Evolutionary conservation across 768 basidiomycete genomes (phyloP).

Genomic region (Russula compacta): DNA sequence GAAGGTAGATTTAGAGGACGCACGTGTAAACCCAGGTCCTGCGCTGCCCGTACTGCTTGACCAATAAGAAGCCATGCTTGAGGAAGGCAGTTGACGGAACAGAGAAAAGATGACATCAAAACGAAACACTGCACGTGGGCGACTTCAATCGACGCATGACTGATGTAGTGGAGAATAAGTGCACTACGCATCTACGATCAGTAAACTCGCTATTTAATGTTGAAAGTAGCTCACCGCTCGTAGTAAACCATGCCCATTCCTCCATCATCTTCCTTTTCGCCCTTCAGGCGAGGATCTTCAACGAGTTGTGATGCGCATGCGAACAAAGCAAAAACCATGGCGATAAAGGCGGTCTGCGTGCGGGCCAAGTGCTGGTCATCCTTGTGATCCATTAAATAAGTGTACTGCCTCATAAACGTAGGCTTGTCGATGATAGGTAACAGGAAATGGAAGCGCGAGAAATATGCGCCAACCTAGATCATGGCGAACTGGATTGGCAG

Average conservation of each 20-base stretch:
- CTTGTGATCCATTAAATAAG: slow-evolving; percentile 62
- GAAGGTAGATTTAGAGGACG: slow-evolving; percentile 26
- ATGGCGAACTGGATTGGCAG: slow-evolving; percentile 22
- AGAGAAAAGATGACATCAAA: slow-evolving; percentile 82
- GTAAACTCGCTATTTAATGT: not conserved
- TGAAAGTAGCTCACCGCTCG: slow-evolving; percentile 52
- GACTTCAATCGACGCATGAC: slow-evolving; percentile 74
- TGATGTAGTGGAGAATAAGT: slow-evolving; percentile 86
- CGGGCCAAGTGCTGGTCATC: slow-evolving; percentile 44
- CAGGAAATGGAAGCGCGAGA: slow-evolving; percentile 77
- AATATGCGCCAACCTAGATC: slow-evolving; percentile 75
- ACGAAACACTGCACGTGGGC: slow-evolving; percentile 87
- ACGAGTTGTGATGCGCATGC: slow-evolving; percentile 80
- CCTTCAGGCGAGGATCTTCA: slow-evolving; percentile 58
- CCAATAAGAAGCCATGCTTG: slow-evolving; percentile 92
- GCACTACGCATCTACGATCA: slow-evolving; percentile 42
- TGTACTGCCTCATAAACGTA: slow-evolving; percentile 66
- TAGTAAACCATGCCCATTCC: slow-evolving; percentile 88
- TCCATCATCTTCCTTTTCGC: slow-evolving; percentile 58
- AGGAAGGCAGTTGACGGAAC: slow-evolving; percentile 87
- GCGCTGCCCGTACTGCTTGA: slow-evolving; percentile 81
- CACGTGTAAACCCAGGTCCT: slow-evolving; percentile 89
- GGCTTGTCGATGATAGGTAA: slow-evolving; percentile 85
- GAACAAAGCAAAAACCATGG: slow-evolving; percentile 81
- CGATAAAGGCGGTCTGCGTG: slow-evolving; percentile 64